These are phyloP conservation scores for Pyricularia grisea DNA, from an alignment of 2,329 filamentous ascomycete species.

Conservation along the genomic window DNA sequence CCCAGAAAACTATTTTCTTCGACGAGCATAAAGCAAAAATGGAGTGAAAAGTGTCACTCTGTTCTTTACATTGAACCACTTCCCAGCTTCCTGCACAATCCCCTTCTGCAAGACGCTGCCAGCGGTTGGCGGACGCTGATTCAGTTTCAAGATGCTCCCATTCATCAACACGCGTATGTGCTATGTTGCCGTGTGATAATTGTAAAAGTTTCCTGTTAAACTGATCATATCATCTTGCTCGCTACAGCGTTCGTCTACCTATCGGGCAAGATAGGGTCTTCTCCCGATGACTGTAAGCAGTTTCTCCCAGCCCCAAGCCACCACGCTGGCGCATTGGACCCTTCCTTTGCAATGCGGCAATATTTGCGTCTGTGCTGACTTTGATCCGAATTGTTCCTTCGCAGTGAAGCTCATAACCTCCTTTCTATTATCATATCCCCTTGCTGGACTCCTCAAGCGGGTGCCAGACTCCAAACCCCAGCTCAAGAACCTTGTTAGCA, in stretches of 20 bases:
- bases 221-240: conserved; percentile 1
- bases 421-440: conserved; percentile 85
- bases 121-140: neutral
- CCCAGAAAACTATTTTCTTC: neutral
- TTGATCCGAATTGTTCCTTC: neutral
- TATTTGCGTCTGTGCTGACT: neutral
- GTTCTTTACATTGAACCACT: neutral
- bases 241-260: conserved; percentile 32
- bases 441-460: conserved; percentile 81
- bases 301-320: neutral
- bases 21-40: neutral
- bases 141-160: conserved; percentile 15
- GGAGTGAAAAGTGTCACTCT: neutral
- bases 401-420: conserved; percentile 87
- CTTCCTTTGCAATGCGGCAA: neutral
- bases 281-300: conserved; percentile 34
- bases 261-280: conserved; percentile 29
- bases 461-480: conserved; percentile 77
- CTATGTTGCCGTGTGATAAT: neutral
- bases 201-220: neutral
- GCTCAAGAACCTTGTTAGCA: conserved; percentile 81
- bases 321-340: neutral
- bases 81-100: neutral
- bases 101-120: neutral
- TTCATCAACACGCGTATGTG: conserved; percentile 18